Percentiles rank a stretch among this genome's conserved stretches.
Conservation (phyloP, 352 stramenopile genomes). For the Phytophthora sp. region DNA sequence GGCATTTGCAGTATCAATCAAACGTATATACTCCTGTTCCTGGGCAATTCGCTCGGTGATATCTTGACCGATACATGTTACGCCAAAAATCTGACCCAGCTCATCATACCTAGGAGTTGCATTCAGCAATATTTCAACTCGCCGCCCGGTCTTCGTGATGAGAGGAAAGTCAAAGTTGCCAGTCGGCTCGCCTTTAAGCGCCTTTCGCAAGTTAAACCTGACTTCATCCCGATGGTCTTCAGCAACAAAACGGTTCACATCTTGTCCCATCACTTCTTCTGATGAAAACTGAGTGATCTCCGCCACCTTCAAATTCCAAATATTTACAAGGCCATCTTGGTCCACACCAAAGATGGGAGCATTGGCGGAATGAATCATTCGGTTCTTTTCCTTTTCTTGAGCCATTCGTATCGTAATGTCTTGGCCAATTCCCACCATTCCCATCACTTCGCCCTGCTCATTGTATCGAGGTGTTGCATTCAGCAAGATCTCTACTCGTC, state of each 20-base stretch:
- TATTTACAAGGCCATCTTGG: slow-evolving; percentile 55
- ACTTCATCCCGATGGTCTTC: slow-evolving; percentile 55
- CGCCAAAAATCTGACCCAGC: slow-evolving; percentile 37
- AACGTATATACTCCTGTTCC: slow-evolving; percentile 59
- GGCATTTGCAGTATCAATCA: slow-evolving; percentile 68
- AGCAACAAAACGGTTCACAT: slow-evolving; percentile 47
- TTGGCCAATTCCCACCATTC: slow-evolving; percentile 16
- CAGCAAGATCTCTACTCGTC: slow-evolving; percentile 44
- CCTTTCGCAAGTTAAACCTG: slow-evolving; percentile 12
- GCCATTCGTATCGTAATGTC: slow-evolving; percentile 14
- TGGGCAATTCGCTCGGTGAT: slow-evolving; percentile 55
- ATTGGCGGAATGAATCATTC: slow-evolving; percentile 29
- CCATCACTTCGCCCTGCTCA: slow-evolving; percentile 14
- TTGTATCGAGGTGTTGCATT: slow-evolving; percentile 31
- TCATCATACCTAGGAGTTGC: slow-evolving; percentile 43
- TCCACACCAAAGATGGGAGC: slow-evolving; percentile 67
- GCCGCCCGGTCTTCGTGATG: slow-evolving; percentile 34
- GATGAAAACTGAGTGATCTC: slow-evolving; percentile 77
- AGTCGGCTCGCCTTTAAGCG: slow-evolving; percentile 15
- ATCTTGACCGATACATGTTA: slow-evolving; percentile 57
- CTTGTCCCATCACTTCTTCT: slow-evolving; percentile 78
- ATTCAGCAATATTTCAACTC: slow-evolving; percentile 49
- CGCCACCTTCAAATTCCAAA: slow-evolving; percentile 81
- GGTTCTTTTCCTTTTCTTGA: slow-evolving; percentile 11
- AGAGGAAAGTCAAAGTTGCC: slow-evolving; percentile 54